Evolutionary conservation across 352 stramenopile species (phyloP).

Genomic region (Pythium folliculosum): DNA sequence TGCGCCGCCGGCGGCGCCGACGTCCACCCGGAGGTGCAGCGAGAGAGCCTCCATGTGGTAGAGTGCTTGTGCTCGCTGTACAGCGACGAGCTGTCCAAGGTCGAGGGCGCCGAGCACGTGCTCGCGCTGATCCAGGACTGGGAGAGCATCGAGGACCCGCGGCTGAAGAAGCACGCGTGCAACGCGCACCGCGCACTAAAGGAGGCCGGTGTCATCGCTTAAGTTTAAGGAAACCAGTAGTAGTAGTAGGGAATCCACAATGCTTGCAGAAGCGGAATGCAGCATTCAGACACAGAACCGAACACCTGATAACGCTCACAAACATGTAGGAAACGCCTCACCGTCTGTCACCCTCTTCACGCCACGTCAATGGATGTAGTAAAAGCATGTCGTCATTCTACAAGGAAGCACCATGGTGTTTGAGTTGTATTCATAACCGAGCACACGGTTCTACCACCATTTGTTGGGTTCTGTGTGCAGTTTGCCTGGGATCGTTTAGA

Average conservation of each 20-base stretch:
- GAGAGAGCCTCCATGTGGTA: constrained; percentile 86
- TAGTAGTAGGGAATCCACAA: constrained; percentile 19
- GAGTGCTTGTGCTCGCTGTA: constrained; percentile 84
- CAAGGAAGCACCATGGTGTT: too few relatives aligned
- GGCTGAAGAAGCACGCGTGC: constrained; percentile 86
- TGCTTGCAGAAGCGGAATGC: constrained; percentile 16
- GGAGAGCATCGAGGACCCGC: constrained; percentile 82
- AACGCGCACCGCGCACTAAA: constrained; percentile 77
- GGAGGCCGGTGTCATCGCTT: constrained; percentile 76
- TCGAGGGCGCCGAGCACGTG: constrained; percentile 55
- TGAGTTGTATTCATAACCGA: too few relatives aligned
- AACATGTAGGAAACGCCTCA: constrained; percentile 30
- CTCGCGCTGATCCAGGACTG: constrained; percentile 72
- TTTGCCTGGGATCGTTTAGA: constrained; percentile 33
- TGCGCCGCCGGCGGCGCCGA: constrained; percentile 60
- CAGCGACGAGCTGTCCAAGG: constrained; percentile 77
- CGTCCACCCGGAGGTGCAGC: constrained; percentile 75
- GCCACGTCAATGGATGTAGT: too few relatives aligned
- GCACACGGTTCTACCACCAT: constrained; percentile 1
- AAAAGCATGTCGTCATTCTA: too few relatives aligned
- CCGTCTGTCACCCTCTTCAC: neutral
- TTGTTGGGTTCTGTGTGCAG: neutral
- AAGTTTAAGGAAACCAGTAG: constrained; percentile 26
- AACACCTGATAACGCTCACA: constrained; percentile 14
- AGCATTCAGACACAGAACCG: constrained; percentile 4